These are phyloP conservation scores for Podospora fimiseda DNA, from an alignment of 495 filamentous ascomycete genomes.

Conservation along the genomic window DNA sequence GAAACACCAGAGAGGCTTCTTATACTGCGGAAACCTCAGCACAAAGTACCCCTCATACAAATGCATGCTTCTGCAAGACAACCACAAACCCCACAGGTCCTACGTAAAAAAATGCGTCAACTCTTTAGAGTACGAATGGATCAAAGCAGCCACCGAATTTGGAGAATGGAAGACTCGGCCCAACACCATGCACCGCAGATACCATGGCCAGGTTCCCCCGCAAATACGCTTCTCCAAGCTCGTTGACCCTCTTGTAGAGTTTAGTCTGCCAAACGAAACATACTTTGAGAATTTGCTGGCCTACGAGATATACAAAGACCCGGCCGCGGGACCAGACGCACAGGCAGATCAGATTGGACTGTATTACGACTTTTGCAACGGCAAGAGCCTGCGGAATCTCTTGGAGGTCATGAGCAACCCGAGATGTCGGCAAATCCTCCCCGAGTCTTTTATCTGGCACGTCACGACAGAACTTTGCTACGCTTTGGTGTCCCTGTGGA, in stretches of 20 bases:
- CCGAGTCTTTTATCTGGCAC: slow-evolving; percentile 16
- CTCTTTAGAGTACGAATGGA: neutral
- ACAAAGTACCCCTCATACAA: neutral
- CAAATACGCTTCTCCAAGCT: slow-evolving; percentile 10
- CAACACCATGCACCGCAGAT: neutral
- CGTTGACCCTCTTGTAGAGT: neutral
- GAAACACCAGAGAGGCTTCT: slow-evolving; percentile 3
- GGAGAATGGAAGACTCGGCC: neutral
- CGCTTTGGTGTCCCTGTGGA: slow-evolving; percentile 9
- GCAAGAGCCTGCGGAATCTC: slow-evolving; percentile 9
- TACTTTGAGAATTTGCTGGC: slow-evolving; percentile 9
- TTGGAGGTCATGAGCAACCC: slow-evolving; percentile 4
- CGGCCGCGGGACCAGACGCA: neutral
- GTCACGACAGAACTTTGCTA: slow-evolving; percentile 10
- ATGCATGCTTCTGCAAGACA: slow-evolving; percentile 3
- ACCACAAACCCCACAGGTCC: neutral
- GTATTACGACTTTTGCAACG: slow-evolving; percentile 11
- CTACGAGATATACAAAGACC: neutral
- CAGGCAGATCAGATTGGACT: slow-evolving; percentile 2
- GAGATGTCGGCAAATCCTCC: neutral
- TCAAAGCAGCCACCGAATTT: neutral
- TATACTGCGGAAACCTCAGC: slow-evolving; percentile 3
- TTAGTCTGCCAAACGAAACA: neutral
- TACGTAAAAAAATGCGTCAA: slow-evolving; percentile 4
- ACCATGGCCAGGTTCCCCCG: neutral